A percentile compares a stretch with the other conserved stretches of the same genome.
Evolutionary conservation across 495 filamentous ascomycete genomes (phyloP).

Genomic region (Xylaria palmicola): DNA sequence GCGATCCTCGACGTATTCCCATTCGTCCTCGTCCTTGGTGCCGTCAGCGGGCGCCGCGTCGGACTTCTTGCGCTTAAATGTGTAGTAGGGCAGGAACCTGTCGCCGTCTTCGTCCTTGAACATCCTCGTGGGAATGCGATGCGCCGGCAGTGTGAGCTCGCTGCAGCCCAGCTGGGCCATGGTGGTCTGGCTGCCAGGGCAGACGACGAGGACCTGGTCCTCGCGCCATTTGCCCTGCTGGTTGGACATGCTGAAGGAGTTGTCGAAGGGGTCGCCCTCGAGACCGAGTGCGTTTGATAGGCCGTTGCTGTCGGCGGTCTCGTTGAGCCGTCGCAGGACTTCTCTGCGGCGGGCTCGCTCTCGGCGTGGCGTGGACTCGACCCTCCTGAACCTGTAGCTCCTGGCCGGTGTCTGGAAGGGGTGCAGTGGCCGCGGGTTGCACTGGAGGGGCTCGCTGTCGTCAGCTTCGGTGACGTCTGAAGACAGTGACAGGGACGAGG

Average conservation of each 20-base stretch:
- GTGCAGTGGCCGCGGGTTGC: background rate
- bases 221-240: conserved; percentile 54
- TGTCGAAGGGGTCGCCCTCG: background rate
- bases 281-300: background rate
- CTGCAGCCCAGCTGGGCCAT: conserved; percentile 90
- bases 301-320: background rate
- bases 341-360: conserved; percentile 14
- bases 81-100: conserved; percentile 80
- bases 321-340: background rate
- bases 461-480: conserved; percentile 5
- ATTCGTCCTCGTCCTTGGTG: conserved; percentile 33
- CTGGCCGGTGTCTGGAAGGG: background rate
- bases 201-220: conserved; percentile 69
- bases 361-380: conserved; percentile 3
- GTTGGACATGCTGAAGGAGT: conserved; percentile 37
- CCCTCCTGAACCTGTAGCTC: background rate
- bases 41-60: conserved; percentile 30
- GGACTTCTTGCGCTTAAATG: conserved; percentile 65
- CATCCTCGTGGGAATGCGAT: conserved; percentile 88
- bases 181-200: conserved; percentile 89
- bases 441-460: background rate
- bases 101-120: conserved; percentile 77
- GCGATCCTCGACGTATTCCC: conserved; percentile 79
- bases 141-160: conserved; percentile 83
- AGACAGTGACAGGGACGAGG: too few relatives aligned